Base-by-base conservation (phyloP, 371 early-diverging fungal genomes). In the Saksenaea oblongispora region DNA sequence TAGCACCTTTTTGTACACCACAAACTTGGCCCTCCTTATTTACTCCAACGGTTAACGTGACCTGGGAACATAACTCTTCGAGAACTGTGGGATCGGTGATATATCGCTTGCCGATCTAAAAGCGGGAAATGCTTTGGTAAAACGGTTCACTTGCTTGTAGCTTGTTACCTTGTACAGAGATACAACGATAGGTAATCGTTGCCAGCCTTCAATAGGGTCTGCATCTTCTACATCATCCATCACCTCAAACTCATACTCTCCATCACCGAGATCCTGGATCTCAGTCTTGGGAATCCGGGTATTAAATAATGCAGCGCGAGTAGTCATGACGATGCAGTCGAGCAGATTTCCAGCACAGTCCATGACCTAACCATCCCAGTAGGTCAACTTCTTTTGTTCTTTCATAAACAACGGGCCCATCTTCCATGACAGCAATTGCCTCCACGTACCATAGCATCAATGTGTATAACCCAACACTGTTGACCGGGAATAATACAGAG, bases 401-500 rank as follows among this genome's bases (percentile, higher is more conserved):
- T 41, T 22, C 51, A 47, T 22, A 22, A 47, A 37, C 1, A 31
- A 54, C 10, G 26, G 17, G 17, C 27, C n/a, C 35, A 58, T 9
- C 34, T 18, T 54, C 54, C 24, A 31, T 31, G 7, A 31, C 31
- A 31, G 31, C 31, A 31, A 31, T 31, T 4, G 31, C 31, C 31
- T 57, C 34, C 58, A 35, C 74, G 60, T 73, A 88, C 93, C 86
- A 97, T 79, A 0, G 92, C 97, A 70, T 97, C 97, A 27, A 96
- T 85, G 62, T 95, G 90, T 14, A 97, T 78, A 24, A 93, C 79
- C 97, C 97, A 98, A 74, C 94, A 94, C 24, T 89, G 87, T 58
- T 87, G 82, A n/a, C 90, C 88, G 0, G 94, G 94, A 61, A 97
- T 92, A 66, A 98, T 95, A 69, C 92, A 92, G 18, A 98, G 84